phyloP scores from a whole-genome alignment of 2,329 filamentous ascomycete species.

The Elsinoe batatas region DNA sequence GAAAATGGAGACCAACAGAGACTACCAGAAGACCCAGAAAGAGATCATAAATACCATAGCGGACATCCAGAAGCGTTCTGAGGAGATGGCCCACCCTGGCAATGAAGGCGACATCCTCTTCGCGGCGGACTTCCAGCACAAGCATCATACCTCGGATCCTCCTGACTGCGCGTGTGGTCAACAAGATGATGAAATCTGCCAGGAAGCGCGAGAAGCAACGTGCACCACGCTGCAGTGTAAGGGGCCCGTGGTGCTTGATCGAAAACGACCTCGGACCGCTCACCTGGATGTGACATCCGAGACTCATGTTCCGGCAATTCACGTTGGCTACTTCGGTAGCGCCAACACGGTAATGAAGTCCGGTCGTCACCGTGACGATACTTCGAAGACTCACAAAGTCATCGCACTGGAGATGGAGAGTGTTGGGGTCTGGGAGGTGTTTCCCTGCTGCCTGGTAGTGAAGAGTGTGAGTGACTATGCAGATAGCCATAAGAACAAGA shows the following conservation, averaged over 20 bases:
- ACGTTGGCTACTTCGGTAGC: conserved; percentile 7
- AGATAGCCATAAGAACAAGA: conserved; percentile 16
- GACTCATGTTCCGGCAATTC: background rate
- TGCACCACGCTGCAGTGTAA: no score
- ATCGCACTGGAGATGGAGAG: conserved; percentile 18
- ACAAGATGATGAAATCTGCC: no score
- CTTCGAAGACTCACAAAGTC: background rate
- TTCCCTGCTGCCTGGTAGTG: conserved; percentile 14
- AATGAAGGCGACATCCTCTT: conserved; percentile 19
- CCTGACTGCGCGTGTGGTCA: no score
- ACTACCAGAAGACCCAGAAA: background rate
- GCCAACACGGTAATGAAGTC: conserved; percentile 12
- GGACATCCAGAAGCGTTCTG: background rate
- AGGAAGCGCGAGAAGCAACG: no score
- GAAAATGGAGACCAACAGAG: conserved; percentile 15
- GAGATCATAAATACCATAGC: background rate
- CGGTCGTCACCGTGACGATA: background rate
- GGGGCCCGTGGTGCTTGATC: no score
- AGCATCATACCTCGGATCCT: no score
- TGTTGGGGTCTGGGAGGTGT: conserved; percentile 13
- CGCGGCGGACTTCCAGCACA: conserved; percentile 1
- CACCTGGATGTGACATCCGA: background rate
- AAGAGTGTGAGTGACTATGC: conserved; percentile 16
- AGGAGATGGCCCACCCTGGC: conserved; percentile 19
- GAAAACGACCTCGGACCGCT: background rate